Base-by-base conservation (phyloP, 192 early-diverging fungal species). In the Coemansia sp. region DNA sequence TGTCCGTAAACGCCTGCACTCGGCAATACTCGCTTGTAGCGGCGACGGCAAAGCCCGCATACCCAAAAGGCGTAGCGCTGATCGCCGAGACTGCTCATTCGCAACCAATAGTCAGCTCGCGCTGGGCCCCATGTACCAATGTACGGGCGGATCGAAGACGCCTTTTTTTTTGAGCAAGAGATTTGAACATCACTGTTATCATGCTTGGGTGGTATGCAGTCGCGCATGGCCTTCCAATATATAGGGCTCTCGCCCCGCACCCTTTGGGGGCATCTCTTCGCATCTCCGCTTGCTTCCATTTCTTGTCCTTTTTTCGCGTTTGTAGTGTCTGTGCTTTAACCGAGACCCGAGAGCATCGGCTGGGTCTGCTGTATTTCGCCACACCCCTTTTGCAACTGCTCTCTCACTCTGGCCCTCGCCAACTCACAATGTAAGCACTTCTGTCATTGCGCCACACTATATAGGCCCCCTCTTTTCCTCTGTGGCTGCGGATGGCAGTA, bases 401-500 rank as follows among this genome's bases (percentile, higher is more conserved):
- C 26, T 0, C 25, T 50, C 48, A 23, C 48, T 28, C 48, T 50
- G 3, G 48, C 26, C 13, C 21, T 31, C 33, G 31, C 26, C 28
- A 55, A 16, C 23, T 5, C 47, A n/a, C 52, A 31, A 21, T 16
- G 52, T 55, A 31, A n/a, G 52, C 12, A 5, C 26, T 12, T 52
- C 48, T 52, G 5, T 26, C 23, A 21, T 9, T 48, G 7, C 45
- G 9, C 45, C 48, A 52, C 48, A 52, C 48, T 52, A 52, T 23
- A 52, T 25, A 11, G 3, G 23, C 12, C 48, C 48, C 48, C 11
- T 9, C 23, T 12, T 52, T 25, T 25, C 48, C 26, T 4, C 21
- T 23, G 48, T 52, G 48, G 48, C 48, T 52, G 48, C 48, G 48
- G 48, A 52, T 26, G 12, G 25, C 26, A 55, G 52, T 55, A 50